Evolutionary conservation across 1,284 basidiomycete species (phyloP).

Genomic region (Leccinum solheimii): DNA sequence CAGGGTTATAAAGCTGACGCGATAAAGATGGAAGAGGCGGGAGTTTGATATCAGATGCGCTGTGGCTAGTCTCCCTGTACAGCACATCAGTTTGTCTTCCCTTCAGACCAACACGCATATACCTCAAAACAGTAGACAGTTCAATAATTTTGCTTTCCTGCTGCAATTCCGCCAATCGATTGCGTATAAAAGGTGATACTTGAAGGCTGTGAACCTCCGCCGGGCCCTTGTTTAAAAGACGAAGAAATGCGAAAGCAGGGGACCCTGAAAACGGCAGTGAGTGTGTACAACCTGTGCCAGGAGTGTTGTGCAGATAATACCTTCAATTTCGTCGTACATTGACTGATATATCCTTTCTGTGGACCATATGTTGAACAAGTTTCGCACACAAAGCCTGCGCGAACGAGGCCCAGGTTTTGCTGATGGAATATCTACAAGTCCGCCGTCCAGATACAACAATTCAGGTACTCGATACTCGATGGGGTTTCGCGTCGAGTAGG

Average conservation of each 20-base stretch:
- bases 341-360: conserved; percentile 78
- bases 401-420: conserved; percentile 56
- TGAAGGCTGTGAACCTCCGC: conserved; percentile 66
- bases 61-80: conserved; percentile 27
- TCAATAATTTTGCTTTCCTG: conserved; percentile 46
- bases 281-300: conserved; percentile 1
- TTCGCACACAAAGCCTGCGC: conserved; percentile 64
- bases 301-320: conserved; percentile 38
- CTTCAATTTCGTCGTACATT: conserved; percentile 56
- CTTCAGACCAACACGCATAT: conserved; percentile 31
- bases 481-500: conserved; percentile 86
- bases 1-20: conserved; percentile 44
- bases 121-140: conserved; percentile 51
- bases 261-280: conserved; percentile 33
- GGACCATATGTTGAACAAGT: conserved; percentile 91
- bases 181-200: conserved; percentile 55
- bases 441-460: conserved; percentile 80
- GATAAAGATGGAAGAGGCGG: conserved; percentile 39
- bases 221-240: conserved; percentile 63
- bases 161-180: conserved; percentile 49
- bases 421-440: conserved; percentile 68
- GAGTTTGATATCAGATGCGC: conserved; percentile 20
- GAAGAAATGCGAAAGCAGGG: conserved; percentile 76
- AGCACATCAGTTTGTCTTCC: conserved; percentile 10
- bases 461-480: conserved; percentile 81